Evolutionary conservation across 768 basidiomycete species (phyloP), one percentile per base, ranked within the genome.

Genomic region (Mycena albidolilacea): DNA sequence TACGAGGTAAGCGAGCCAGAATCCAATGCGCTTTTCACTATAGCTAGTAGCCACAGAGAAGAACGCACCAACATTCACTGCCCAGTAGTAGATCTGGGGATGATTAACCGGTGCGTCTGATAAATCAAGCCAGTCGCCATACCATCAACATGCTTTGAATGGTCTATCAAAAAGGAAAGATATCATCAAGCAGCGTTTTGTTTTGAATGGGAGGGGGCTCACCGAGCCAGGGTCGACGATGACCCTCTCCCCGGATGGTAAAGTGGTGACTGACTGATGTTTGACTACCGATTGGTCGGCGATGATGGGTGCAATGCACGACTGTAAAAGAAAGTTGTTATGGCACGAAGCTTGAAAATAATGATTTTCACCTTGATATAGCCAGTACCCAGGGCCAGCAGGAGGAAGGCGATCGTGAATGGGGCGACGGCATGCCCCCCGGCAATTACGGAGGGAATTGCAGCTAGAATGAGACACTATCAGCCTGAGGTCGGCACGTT

Each of bases 11-110:
- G 80, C 80, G 7, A 77, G 75, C 80, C 80, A 81, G 67, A 77
- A 81, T 38, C 80, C 80, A 30, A 80, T 76, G 15, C 72, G 38
- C 50, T 77, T 73, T 50, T 77, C 78, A 39, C 75, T 57, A 58
- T 77, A 77, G 48, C 72, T 69, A 1, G 78, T 78, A 21, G 78
- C 78, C 57, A 79, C 61, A 8, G 72, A 50, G 41, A 75, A 75
- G 37, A 84, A 78, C 0, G 83, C 81, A n/a, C 84, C 83, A 23
- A 80, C 67, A 74, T 83, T 84, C 77, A 83, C 77, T 39, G 78
- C 77, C 74, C 78, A 76, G 75, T 79, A 78, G 69, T 67, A 71
- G 70, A 80, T 30, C 71, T 76, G 80, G 79, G 79, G 23, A 81
- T 69, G 2, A 75, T 75, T 6, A 46, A 39, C 19, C 23, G 15